phyloP scores from a whole-genome alignment of 345 rosid genomes.

The Aegle marmelos region DNA sequence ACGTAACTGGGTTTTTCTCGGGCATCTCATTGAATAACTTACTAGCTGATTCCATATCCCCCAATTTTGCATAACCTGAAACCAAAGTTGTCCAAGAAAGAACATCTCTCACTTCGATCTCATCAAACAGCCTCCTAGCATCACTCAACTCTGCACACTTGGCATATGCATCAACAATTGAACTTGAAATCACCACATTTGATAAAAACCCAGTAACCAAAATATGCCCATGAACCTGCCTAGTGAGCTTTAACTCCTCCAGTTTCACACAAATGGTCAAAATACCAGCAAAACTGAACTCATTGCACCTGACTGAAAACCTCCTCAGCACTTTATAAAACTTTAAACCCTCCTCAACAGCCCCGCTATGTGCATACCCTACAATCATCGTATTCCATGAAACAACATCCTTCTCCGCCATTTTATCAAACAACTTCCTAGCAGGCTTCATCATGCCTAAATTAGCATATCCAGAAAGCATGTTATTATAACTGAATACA shows the following conservation, averaged over 20 bases:
- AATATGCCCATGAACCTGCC: constrained; percentile 83
- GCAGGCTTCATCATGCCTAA: constrained; percentile 60
- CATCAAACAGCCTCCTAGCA: constrained; percentile 61
- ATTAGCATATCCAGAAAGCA: constrained; percentile 69
- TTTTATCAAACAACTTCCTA: constrained; percentile 58
- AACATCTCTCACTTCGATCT: constrained; percentile 56
- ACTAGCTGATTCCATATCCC: constrained; percentile 59
- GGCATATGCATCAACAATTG: constrained; percentile 58
- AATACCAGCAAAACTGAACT: constrained; percentile 65
- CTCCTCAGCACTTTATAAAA: constrained; percentile 56
- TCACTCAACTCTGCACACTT: constrained; percentile 59
- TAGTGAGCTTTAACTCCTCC: constrained; percentile 37
- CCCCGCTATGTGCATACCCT: constrained; percentile 51
- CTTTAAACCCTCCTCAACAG: constrained; percentile 35
- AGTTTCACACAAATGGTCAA: constrained; percentile 58
- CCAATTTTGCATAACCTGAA: constrained; percentile 63
- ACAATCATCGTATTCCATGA: constrained; percentile 86
- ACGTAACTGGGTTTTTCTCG: constrained; percentile 52
- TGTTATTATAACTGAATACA: constrained; percentile 64
- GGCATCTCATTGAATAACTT: constrained; percentile 65
- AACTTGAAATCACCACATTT: constrained; percentile 58
- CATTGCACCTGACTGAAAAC: constrained; percentile 47
- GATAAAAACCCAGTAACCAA: constrained; percentile 52
- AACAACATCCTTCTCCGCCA: constrained; percentile 66
- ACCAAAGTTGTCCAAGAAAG: constrained; percentile 73